Evolutionary conservation across 768 basidiomycete species (phyloP).

Genomic region (Xanthoconium stramineum): DNA sequence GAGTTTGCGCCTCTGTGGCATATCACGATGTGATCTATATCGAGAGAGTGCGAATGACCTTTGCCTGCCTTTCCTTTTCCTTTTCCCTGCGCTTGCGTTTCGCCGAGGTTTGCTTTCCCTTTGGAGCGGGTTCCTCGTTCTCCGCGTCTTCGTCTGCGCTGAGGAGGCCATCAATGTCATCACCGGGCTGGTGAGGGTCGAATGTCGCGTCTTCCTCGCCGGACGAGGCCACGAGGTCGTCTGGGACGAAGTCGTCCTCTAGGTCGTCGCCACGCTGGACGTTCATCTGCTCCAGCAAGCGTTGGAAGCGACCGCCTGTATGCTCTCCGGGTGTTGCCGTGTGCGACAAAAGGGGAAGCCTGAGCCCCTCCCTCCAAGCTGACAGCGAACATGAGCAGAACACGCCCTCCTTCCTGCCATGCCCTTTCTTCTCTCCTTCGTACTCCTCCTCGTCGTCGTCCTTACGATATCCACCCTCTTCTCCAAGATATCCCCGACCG

Average conservation of each 20-base stretch:
- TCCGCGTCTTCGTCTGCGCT: slow-evolving; percentile 45
- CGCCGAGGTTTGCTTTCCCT: slow-evolving; percentile 26
- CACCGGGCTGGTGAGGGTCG: slow-evolving; percentile 28
- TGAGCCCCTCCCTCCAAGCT: neutral
- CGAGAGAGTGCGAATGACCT: slow-evolving; percentile 41
- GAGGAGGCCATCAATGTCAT: slow-evolving; percentile 39
- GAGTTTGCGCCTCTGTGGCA: slow-evolving; percentile 61
- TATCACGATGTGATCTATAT: slow-evolving; percentile 2
- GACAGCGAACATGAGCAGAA: slow-evolving; percentile 27
- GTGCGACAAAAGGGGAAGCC: no score
- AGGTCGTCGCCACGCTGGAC: slow-evolving; percentile 68
- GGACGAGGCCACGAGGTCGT: slow-evolving; percentile 63
- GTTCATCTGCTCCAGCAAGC: slow-evolving; percentile 16
- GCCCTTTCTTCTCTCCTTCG: neutral
- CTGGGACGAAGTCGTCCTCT: slow-evolving; percentile 75
- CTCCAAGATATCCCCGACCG: neutral
- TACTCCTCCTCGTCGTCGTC: slow-evolving; percentile 1
- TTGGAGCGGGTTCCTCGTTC: slow-evolving; percentile 27
- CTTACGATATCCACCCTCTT: slow-evolving; percentile 8
- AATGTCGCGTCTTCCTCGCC: slow-evolving; percentile 47
- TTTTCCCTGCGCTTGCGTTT: slow-evolving; percentile 76
- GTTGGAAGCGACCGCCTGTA: neutral
- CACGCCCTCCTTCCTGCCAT: slow-evolving; percentile 17
- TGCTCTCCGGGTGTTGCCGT: neutral
- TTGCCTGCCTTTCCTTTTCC: slow-evolving; percentile 69